Conservation (phyloP, 495 filamentous ascomycete species). For the Thozetella sp. region DNA sequence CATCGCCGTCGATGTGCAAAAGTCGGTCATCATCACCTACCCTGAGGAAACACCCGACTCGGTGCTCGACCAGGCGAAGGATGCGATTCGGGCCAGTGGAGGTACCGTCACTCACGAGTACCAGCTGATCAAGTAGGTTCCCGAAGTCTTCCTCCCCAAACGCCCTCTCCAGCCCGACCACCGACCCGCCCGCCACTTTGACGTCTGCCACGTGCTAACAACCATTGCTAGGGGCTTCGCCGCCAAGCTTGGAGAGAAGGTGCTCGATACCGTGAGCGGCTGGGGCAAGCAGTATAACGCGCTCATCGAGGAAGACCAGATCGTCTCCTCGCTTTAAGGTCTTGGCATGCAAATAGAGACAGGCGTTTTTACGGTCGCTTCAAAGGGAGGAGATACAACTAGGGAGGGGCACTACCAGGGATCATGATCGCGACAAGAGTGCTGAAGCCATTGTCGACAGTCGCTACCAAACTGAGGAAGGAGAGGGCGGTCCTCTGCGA, state of each 20-base stretch:
- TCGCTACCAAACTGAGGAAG: not conserved
- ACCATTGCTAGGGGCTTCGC: slow-evolving; percentile 67
- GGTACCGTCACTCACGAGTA: slow-evolving; percentile 60
- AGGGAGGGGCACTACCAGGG: not conserved
- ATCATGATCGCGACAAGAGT: not conserved
- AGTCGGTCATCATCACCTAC: slow-evolving; percentile 79
- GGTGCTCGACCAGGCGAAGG: slow-evolving; percentile 69
- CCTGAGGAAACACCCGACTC: slow-evolving; percentile 70
- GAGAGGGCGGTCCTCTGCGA: too few species aligned
- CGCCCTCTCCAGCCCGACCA: not conserved
- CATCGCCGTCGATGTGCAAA: slow-evolving; percentile 56
- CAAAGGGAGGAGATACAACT: too few species aligned
- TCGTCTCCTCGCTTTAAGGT: slow-evolving; percentile 40
- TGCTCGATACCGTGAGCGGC: slow-evolving; percentile 69
- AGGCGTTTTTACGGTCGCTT: not conserved
- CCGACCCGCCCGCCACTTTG: too few species aligned
- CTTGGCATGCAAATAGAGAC: not conserved
- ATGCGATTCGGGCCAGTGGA: slow-evolving; percentile 68
- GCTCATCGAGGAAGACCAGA: slow-evolving; percentile 75
- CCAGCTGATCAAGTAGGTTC: slow-evolving; percentile 57
- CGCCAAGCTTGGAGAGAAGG: slow-evolving; percentile 66
- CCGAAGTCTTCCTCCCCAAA: not conserved
- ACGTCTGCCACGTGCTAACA: too few species aligned
- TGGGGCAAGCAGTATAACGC: slow-evolving; percentile 65
- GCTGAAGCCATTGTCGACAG: not conserved